phyloP scores from a whole-genome alignment of 768 basidiomycete genomes.

The Boletus sp. region DNA sequence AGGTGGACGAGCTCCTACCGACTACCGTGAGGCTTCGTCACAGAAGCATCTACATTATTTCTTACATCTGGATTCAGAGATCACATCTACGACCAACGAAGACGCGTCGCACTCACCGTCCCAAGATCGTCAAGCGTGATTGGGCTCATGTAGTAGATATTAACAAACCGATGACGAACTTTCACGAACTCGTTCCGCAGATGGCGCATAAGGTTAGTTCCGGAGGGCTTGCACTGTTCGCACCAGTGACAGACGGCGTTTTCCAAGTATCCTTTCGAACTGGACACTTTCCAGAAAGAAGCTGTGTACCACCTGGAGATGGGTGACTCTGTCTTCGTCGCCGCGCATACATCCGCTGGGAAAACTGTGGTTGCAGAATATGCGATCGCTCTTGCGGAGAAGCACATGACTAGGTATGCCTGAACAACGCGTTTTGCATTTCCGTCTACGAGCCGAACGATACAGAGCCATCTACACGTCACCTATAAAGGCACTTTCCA shows the following conservation, averaged over 20 bases:
- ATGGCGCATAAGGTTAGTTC: slow-evolving; percentile 85
- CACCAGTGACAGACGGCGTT: slow-evolving; percentile 5
- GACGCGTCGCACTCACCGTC: slow-evolving; percentile 41
- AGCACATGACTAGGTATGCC: slow-evolving; percentile 95
- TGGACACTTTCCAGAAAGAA: slow-evolving; percentile 98
- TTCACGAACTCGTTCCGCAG: slow-evolving; percentile 89
- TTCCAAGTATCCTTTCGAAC: slow-evolving; percentile 95
- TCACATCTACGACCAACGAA: slow-evolving; percentile 57
- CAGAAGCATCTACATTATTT: background rate
- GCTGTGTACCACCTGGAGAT: slow-evolving; percentile 97
- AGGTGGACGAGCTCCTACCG: slow-evolving; percentile 81
- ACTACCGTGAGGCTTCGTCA: slow-evolving; percentile 39
- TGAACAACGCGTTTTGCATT: slow-evolving; percentile 11
- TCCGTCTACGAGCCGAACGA: slow-evolving; percentile 5
- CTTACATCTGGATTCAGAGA: slow-evolving; percentile 38
- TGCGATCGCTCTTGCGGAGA: slow-evolving; percentile 93
- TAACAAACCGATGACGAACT: slow-evolving; percentile 85
- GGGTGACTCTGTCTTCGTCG: slow-evolving; percentile 99
- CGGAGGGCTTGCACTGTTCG: background rate
- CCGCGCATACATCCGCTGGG: slow-evolving; percentile 98
- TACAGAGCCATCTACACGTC: slow-evolving; percentile 95
- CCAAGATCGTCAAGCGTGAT: slow-evolving; percentile 73
- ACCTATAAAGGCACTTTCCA: slow-evolving; percentile 97
- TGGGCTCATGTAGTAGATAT: slow-evolving; percentile 99
- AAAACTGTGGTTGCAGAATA: slow-evolving; percentile 99